These are phyloP conservation scores for Tylopilus sp. DNA, from an alignment of 768 basidiomycete species.

Conservation along the genomic window DNA sequence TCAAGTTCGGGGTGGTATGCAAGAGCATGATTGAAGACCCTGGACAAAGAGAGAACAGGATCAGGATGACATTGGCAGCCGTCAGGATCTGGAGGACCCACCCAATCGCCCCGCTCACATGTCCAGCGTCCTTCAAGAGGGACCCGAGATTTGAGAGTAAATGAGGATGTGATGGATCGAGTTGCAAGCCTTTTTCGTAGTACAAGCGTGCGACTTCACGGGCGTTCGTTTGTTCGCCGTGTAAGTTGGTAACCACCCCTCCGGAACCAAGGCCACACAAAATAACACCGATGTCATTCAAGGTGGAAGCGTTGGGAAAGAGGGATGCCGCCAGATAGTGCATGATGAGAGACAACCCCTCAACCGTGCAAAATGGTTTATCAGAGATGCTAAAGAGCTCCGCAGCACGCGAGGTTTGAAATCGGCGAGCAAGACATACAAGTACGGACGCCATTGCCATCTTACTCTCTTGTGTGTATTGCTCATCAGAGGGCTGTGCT, in stretches of 20 bases:
- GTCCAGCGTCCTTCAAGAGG: slow-evolving; percentile 47
- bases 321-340: slow-evolving; percentile 48
- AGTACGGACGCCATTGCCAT: slow-evolving; percentile 39
- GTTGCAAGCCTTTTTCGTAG: slow-evolving; percentile 42
- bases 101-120: slow-evolving; percentile 40
- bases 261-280: slow-evolving; percentile 34
- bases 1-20: slow-evolving; percentile 44
- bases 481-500: slow-evolving; percentile 27
- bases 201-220: slow-evolving; percentile 41
- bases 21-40: slow-evolving; percentile 41
- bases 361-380: slow-evolving; percentile 31
- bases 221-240: slow-evolving; percentile 23
- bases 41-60: slow-evolving; percentile 9
- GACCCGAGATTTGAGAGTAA: slow-evolving; percentile 50
- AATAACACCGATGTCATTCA: slow-evolving; percentile 51
- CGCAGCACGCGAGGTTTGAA: slow-evolving; percentile 34
- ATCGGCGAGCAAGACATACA: slow-evolving; percentile 44
- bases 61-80: slow-evolving; percentile 1
- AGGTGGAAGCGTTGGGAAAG: slow-evolving; percentile 42
- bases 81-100: slow-evolving; percentile 17
- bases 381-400: slow-evolving; percentile 22
- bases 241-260: slow-evolving; percentile 18
- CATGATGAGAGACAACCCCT: slow-evolving; percentile 40
- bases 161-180: slow-evolving; percentile 47
- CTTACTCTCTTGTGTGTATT: slow-evolving; percentile 21